phyloP scores from a whole-genome alignment of 768 basidiomycete genomes.

The Thelephora aurantiotincta region DNA sequence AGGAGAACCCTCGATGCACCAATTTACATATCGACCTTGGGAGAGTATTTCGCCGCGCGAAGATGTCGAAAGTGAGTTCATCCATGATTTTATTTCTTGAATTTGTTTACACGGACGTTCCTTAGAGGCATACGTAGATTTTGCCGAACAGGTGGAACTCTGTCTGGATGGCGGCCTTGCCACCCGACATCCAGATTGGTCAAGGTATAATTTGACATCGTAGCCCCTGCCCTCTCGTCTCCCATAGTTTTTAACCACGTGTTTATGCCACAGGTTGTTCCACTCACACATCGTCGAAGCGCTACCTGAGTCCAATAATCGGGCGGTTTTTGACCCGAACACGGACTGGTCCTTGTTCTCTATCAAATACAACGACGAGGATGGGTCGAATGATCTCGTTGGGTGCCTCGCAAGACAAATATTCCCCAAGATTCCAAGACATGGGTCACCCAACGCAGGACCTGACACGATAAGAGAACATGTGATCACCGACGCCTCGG shows the following conservation, averaged over 20 bases:
- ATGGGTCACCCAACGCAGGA: constrained; percentile 11
- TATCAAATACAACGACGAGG: constrained; percentile 31
- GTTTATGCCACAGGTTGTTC: constrained; percentile 28
- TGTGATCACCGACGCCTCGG: constrained; percentile 48
- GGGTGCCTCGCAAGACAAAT: constrained; percentile 35
- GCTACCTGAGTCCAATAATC: too few relatives aligned
- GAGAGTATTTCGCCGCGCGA: constrained; percentile 12
- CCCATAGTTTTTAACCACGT: constrained; percentile 5
- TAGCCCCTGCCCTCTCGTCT: background rate
- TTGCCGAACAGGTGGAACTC: background rate
- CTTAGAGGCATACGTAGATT: background rate
- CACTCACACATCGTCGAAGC: constrained; percentile 24
- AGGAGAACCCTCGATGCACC: constrained; percentile 19
- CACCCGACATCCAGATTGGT: background rate
- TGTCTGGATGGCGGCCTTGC: background rate
- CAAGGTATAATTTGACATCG: background rate
- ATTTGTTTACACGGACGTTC: background rate
- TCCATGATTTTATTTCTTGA: background rate
- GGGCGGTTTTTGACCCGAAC: too few relatives aligned
- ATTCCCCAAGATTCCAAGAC: constrained; percentile 10
- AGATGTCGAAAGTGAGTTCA: background rate
- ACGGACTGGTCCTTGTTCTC: constrained; percentile 25
- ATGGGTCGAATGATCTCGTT: constrained; percentile 40
- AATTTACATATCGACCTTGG: background rate
- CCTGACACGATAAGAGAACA: constrained; percentile 25